A percentile compares a stretch with the other conserved stretches of the same genome.
phyloP scores from a whole-genome alignment of 177 flowering plant species.

The Vitis hybrid region DNA sequence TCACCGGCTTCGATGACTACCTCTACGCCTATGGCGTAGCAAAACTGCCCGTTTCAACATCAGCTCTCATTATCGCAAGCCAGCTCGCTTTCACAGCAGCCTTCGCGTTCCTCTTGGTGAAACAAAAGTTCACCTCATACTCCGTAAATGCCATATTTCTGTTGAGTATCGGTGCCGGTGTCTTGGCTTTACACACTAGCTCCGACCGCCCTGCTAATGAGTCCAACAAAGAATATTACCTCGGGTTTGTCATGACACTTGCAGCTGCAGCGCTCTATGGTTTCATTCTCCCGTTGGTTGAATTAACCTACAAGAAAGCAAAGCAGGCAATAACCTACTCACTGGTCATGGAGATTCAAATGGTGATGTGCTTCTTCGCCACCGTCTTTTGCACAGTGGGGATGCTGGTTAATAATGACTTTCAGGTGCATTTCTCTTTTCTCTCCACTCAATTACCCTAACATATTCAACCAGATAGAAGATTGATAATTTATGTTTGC shows the following conservation, averaged over 20 bases:
- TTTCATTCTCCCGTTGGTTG: constrained; percentile 63
- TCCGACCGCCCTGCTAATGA: constrained; percentile 54
- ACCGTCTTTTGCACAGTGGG: constrained; percentile 58
- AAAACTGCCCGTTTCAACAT: constrained; percentile 56
- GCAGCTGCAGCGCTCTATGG: constrained; percentile 47
- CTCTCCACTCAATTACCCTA: not conserved
- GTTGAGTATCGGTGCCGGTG: constrained; percentile 54
- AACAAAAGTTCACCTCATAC: constrained; percentile 64
- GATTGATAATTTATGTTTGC: not conserved
- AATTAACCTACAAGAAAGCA: constrained; percentile 62
- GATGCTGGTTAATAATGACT: constrained; percentile 64
- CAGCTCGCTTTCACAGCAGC: constrained; percentile 60
- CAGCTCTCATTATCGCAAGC: constrained; percentile 44
- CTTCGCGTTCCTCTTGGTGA: constrained; percentile 57
- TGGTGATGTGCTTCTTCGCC: constrained; percentile 59
- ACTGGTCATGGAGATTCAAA: constrained; percentile 66
- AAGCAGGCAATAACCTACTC: constrained; percentile 39
- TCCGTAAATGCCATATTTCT: constrained; percentile 60
- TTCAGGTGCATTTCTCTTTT: constrained; percentile 33
- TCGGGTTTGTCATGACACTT: constrained; percentile 63
- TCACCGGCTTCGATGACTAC: constrained; percentile 61
- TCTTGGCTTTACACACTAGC: constrained; percentile 52
- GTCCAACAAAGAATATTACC: constrained; percentile 29
- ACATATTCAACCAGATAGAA: not conserved
- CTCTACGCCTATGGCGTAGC: constrained; percentile 53